Percentiles rank a stretch among this genome's conserved stretches.
These are phyloP conservation scores for Histomonas meleagridis DNA, from an alignment of 208 protist species.

Conservation along the genomic window DNA sequence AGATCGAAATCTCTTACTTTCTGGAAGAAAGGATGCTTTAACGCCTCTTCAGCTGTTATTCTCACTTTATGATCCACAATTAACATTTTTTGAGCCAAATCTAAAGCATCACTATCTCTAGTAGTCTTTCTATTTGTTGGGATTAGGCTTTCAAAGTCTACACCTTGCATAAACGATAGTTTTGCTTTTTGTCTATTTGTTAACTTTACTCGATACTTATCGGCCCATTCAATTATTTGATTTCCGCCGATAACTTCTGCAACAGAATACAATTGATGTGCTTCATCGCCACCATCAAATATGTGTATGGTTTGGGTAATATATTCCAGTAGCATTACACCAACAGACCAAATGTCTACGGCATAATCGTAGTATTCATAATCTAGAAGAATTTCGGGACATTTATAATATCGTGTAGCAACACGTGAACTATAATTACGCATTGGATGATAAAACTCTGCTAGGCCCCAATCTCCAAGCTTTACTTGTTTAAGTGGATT, in stretches of 20 bases:
- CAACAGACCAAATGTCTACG: conserved; percentile 26
- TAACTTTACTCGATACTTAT: background rate
- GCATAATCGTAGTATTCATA: conserved; percentile 30
- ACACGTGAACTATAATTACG: background rate
- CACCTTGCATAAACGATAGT: background rate
- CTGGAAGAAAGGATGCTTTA: background rate
- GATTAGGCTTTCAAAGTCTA: background rate
- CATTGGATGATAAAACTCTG: conserved; percentile 29
- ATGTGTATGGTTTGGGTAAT: background rate
- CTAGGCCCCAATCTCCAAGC: background rate
- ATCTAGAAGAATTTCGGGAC: background rate
- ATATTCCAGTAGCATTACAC: background rate
- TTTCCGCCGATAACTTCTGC: background rate
- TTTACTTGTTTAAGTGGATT: background rate
- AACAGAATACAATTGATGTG: background rate
- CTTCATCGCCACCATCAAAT: background rate
- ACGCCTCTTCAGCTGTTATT: background rate
- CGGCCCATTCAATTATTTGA: background rate
- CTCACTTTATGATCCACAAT: background rate
- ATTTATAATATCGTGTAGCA: background rate
- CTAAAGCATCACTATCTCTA: background rate
- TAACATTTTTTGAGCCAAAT: background rate
- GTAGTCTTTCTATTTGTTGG: background rate
- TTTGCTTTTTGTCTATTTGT: background rate
- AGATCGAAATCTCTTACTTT: no score